Conservation (phyloP, 176 grass and related monocot genomes). For the Elymus sibiricus region DNA sequence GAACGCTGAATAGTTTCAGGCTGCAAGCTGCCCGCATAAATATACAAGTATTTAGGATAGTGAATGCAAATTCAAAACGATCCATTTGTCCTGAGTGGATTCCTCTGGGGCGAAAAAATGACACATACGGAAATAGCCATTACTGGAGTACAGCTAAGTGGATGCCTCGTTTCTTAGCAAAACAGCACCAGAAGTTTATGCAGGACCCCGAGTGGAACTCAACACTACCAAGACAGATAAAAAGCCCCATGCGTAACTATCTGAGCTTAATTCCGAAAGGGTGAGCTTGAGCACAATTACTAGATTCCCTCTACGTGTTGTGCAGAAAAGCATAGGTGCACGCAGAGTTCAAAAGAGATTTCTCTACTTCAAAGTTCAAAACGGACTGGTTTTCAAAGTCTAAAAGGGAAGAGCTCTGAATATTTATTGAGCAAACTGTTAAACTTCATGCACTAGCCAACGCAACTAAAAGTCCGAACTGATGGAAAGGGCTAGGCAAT, state of each 20-base stretch:
- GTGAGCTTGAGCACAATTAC: background rate
- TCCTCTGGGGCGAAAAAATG: background rate
- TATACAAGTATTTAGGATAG: too few species aligned
- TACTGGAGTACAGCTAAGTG: background rate
- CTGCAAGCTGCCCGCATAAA: background rate
- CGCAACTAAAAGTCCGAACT: too few species aligned
- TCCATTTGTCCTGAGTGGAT: background rate
- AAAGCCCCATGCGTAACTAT: background rate
- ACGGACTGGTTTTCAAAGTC: background rate
- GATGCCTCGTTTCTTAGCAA: background rate
- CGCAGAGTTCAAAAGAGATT: background rate
- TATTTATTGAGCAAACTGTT: background rate
- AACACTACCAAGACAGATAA: background rate
- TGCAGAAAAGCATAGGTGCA: background rate
- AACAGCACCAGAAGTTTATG: background rate
- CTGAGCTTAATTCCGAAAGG: background rate
- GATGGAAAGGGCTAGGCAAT: too few species aligned
- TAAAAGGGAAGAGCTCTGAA: background rate
- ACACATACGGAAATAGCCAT: background rate
- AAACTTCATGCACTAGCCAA: too few species aligned
- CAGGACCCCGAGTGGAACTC: background rate
- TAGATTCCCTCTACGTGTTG: background rate
- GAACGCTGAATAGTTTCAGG: background rate
- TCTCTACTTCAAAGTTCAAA: background rate
- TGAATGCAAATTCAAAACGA: conserved; percentile 4